A percentile compares a stretch with the other conserved stretches of the same genome.
Conservation (phyloP, 129 eudicot species). For the sunflower (Helianthus annuus) region DNA sequence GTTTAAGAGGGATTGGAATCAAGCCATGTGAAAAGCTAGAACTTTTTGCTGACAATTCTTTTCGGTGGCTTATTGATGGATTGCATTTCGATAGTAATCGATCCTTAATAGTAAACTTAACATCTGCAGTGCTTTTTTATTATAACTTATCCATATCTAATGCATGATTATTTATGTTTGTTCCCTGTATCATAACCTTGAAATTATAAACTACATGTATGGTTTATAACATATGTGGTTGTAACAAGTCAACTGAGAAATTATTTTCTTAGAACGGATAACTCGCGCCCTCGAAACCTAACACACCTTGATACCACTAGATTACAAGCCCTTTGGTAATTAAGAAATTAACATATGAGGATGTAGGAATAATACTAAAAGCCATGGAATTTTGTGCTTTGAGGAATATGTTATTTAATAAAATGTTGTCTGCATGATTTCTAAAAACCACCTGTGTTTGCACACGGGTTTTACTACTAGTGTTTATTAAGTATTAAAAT, state of each 20-base stretch:
- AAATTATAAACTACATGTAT: neutral
- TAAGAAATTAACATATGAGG: neutral
- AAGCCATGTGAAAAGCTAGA: constrained; percentile 84
- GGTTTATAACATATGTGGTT: neutral
- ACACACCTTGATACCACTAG: too few relatives aligned
- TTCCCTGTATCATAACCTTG: constrained; percentile 10
- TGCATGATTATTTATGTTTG: constrained; percentile 1
- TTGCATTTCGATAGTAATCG: neutral
- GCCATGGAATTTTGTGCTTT: too few relatives aligned
- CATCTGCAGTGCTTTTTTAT: neutral
- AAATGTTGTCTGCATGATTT: too few relatives aligned
- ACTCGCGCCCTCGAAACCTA: too few relatives aligned
- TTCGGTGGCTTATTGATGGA: constrained; percentile 87
- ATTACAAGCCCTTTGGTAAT: too few relatives aligned
- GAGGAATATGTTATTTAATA: too few relatives aligned
- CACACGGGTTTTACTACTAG: too few relatives aligned
- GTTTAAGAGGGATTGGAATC: constrained; percentile 81
- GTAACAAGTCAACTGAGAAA: neutral
- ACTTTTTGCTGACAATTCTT: constrained; percentile 95
- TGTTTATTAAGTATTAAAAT: too few relatives aligned
- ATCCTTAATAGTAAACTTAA: neutral
- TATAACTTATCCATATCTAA: neutral
- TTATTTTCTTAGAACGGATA: too few relatives aligned
- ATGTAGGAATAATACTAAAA: too few relatives aligned
- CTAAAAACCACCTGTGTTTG: too few relatives aligned